A percentile compares a stretch with the other conserved stretches of the same genome.
These are phyloP conservation scores for Lanmaoa rubissima DNA, from an alignment of 768 basidiomycete species.

Conservation along the genomic window DNA sequence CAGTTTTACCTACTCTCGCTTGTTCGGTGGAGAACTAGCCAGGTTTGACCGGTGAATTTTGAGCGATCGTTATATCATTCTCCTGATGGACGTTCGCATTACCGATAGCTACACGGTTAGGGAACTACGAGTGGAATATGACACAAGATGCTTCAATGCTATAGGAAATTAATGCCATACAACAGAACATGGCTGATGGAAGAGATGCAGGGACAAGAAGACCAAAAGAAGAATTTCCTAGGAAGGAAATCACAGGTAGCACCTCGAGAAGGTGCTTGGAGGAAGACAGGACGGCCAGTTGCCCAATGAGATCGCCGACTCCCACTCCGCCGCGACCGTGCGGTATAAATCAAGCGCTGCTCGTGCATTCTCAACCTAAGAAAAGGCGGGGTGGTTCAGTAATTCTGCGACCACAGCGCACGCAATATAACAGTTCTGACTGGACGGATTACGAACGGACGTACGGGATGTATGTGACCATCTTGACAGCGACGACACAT, in stretches of 20 bases:
- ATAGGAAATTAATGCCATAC: constrained; percentile 1
- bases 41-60: background rate
- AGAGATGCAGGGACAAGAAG: constrained; percentile 14
- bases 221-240: background rate
- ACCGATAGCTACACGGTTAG: constrained; percentile 12
- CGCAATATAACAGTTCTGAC: background rate
- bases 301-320: constrained; percentile 51
- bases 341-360: constrained; percentile 52
- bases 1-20: background rate
- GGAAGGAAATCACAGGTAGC: constrained; percentile 50
- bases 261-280: constrained; percentile 77
- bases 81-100: constrained; percentile 14
- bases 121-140: constrained; percentile 24
- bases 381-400: constrained; percentile 12
- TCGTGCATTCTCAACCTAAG: constrained; percentile 75
- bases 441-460: constrained; percentile 27
- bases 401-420: constrained; percentile 1
- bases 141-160: constrained; percentile 15
- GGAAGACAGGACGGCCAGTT: constrained; percentile 78
- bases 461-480: constrained; percentile 67
- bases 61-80: background rate
- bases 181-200: constrained; percentile 1
- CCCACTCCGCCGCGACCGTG: constrained; percentile 65
- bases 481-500: constrained; percentile 79
- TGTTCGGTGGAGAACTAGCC: background rate